phyloP scores from a whole-genome alignment of 805 yeast genomes.

The Yarrowia sp. region DNA sequence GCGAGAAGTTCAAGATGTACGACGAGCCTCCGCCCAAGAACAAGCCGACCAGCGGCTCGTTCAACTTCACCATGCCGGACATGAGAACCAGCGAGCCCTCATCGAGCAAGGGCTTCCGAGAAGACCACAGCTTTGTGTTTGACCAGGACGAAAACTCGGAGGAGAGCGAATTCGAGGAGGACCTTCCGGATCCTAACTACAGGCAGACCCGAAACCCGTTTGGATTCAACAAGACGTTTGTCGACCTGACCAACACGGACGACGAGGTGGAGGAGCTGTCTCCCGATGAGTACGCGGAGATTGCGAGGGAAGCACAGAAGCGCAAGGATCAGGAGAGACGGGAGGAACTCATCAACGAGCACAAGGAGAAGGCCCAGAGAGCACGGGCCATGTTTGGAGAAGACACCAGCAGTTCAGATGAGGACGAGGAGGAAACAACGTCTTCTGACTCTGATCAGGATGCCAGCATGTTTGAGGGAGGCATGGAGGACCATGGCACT shows the following conservation, averaged over 20 bases:
- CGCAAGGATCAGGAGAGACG: conserved; percentile 4
- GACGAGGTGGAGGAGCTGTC: conserved; percentile 16
- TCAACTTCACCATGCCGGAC: conserved; percentile 22
- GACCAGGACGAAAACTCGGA: not conserved
- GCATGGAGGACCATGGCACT: not conserved
- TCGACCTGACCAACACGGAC: not conserved
- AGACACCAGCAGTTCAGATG: not conserved
- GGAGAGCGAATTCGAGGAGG: not conserved
- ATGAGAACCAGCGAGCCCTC: conserved; percentile 7
- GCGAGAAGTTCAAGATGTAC: conserved; percentile 16
- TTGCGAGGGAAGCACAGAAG: not conserved
- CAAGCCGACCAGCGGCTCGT: not conserved
- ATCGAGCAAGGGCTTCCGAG: not conserved
- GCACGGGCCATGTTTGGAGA: not conserved
- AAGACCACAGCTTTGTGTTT: conserved; percentile 11
- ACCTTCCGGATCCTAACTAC: not conserved
- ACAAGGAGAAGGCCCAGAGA: not conserved
- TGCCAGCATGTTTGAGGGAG: not conserved
- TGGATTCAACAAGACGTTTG: not conserved
- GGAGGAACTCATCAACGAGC: not conserved
- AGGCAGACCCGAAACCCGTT: not conserved
- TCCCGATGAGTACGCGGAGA: conserved; percentile 10
- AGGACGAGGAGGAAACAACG: not conserved
- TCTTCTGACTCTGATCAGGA: not conserved
- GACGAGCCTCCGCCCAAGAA: conserved; percentile 11